Evolutionary conservation across 306 rosid species (phyloP), one percentile per base, ranked within the genome.

Genomic region (Lathyrus sativus): DNA sequence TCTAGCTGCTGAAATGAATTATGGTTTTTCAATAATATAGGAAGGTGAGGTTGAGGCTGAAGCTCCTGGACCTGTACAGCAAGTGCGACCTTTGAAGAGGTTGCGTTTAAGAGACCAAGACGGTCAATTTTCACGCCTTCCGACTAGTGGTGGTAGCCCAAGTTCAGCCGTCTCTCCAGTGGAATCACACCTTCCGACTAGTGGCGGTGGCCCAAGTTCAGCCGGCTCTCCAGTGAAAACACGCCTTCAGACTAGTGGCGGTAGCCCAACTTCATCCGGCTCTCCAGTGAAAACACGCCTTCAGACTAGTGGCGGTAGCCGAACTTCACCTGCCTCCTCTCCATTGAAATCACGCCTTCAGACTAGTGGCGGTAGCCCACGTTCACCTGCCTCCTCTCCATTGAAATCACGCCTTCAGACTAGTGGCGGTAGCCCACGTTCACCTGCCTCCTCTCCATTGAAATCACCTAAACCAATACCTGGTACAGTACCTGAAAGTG

Each of bases 71-170:
- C 83, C 42, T 0, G 85, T 80, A 15, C 82, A 85, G 77, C 70
- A 79, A 4, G 74, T 72, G 56, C 90, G 89, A 42, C 96, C 99
- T 26, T 68, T 90, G 63, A 93, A 93, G 84, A 84, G 97, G 89
- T 69, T 88, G 66, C 89, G 97, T 5, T 71, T 78, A 49, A 78
- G 88, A 81, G 84, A 87, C 51, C 89, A 77, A 22, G 89, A 79
- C 28, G 60, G 39, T 80, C 85, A 72, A 54, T 75, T 72, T 66
- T 76, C 74, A 11, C 80, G 78, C 35, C 43, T 78, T 66, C 65
- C 57, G 28, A 60, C 58, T 79, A 45, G 53, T 35, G 39, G 39
- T 44, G 2, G 69, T 65, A 77, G 65, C 62, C 46, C 75, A 66
- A 76, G 60, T 65, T 48, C 74, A 49, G 70, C 69, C 31, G 39